phyloP scores from a whole-genome alignment of 345 rosid species.

The Eutrema japonicum region DNA sequence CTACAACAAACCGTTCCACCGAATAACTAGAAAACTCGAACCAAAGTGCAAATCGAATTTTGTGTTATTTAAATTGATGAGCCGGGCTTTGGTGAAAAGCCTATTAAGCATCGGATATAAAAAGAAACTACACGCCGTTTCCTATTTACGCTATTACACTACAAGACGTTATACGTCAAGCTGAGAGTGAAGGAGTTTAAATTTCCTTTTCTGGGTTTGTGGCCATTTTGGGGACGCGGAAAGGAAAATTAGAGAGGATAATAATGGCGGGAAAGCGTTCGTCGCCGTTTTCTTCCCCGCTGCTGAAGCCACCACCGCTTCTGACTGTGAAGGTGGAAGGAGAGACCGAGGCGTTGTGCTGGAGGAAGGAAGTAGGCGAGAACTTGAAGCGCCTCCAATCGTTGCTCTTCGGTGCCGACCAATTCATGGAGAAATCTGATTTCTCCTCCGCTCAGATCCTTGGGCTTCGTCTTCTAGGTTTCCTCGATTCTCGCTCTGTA shows the following conservation, averaged over 20 bases:
- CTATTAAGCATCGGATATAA: not conserved
- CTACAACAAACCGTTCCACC: too few relatives aligned
- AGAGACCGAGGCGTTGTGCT: constrained; percentile 44
- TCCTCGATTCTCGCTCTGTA: constrained; percentile 75
- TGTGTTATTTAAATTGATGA: not conserved
- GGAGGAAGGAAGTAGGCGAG: constrained; percentile 80
- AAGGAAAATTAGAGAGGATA: not conserved
- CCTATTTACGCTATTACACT: not conserved
- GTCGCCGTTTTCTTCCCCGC: constrained; percentile 45
- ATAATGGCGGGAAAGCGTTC: constrained; percentile 62
- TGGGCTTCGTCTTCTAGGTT: constrained; percentile 85
- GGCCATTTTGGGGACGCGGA: constrained; percentile 27
- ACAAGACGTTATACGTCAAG: not conserved
- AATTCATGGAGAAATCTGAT: constrained; percentile 68
- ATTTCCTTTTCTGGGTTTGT: constrained; percentile 3
- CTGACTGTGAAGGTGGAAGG: constrained; percentile 38
- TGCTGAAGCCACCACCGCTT: constrained; percentile 41
- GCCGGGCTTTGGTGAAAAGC: not conserved
- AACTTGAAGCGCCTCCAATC: constrained; percentile 89
- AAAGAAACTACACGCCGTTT: constrained; percentile 26
- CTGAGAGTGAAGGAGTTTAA: constrained; percentile 27
- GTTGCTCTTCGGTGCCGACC: constrained; percentile 77
- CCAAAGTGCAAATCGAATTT: not conserved
- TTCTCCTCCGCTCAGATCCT: constrained; percentile 72
- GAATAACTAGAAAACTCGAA: not conserved